Evolutionary conservation across 176 grass and related monocot genomes (phyloP), one percentile per base, ranked within the genome.

Genomic region (Phragmites australis): DNA sequence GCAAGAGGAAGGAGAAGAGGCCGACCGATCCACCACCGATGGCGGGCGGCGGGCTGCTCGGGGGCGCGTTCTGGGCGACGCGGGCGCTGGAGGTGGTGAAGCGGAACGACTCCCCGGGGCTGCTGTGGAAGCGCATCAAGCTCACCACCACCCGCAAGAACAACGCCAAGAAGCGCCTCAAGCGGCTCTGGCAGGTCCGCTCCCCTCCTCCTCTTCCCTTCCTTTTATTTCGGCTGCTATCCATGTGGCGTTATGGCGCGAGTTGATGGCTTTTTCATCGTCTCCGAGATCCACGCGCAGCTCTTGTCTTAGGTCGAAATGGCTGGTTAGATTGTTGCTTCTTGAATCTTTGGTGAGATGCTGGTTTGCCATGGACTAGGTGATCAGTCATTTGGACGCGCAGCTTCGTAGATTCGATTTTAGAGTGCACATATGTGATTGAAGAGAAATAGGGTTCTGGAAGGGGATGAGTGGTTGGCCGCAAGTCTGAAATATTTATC

Each of bases 101-200:
- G 89, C 81, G 88, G 89, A 94, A 89, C 80, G 76, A 88, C 43
- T 88, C 82, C 6, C 87, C 91, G 0, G 96, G 90, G 3, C 75
- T 94, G 5, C 75, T 93, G 14, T 98, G 92, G 96, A 98, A 98
- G 86, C 83, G 88, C 58, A 94, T 94, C 67, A 98, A 94, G 72
- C 92, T 98, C 49, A 98, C 90, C 59, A 89, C 92, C 82, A 93
- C 96, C 52, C 92, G 96, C 78, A 98, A 91, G 81, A 90, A 86
- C 88, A 91, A 98, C 70, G 96, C 96, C 65, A 93, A 94, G 88
- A 98, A 94, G 68, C 88, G 92, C 82, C 88, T 94, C 57, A 88
- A 78, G 69, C 81, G 92, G 22, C 83, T 98, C 74, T 94, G 95
- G 90, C 95, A 98, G 95, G 95, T 98, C 2, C 8, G 15, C 21